Evolutionary conservation across 768 basidiomycete species (phyloP), one percentile per base, ranked within the genome.

Genomic region (Boletus sp.): DNA sequence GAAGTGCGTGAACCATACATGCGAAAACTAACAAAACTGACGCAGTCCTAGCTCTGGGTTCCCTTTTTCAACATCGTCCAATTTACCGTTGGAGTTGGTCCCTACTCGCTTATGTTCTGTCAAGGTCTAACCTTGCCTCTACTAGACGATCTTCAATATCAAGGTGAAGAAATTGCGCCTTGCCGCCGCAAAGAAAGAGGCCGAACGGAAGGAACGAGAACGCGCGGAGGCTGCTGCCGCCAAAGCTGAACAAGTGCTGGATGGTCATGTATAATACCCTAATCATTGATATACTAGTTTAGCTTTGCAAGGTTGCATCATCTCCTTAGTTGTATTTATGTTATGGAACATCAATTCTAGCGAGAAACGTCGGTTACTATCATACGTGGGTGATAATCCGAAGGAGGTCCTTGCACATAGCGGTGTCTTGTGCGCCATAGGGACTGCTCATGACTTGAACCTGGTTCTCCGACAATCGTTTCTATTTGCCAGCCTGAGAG

Each of bases 1-100:
- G 88, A 92, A 71, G 89, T 89, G 59, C 54, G 81, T 54, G 12
- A 20, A 64, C 24, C 24, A 37, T 33, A 7, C 42, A 47, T 17
- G 33, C 39, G 36, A 49, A 39, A 24, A 14, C 9, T 7, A 49
- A 36, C 48, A 20, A 52, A 48, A 33, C 62, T 58, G 28, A 62
- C 35, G 15, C 37, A 24, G n/a, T 35, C 47, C 15, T 61, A 91
- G 88, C 78, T 92, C 44, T 93, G 92, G 92, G 89, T 90, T 0
- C 89, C 89, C 9, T 95, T 90, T 76, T 94, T 94, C 80, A 92
- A 86, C 70, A 64, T 81, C 36, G 75, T 94, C 41, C 83, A 86
- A 68, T 92, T 94, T 68, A 69, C 83, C 20, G 77, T 91, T 12
- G 91, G 91, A 20, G 91, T 92, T 66, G 64, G 88, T 54, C 33